phyloP scores from a whole-genome alignment of 176 grass and related monocot genomes.

The Puccinellia tenuiflora region DNA sequence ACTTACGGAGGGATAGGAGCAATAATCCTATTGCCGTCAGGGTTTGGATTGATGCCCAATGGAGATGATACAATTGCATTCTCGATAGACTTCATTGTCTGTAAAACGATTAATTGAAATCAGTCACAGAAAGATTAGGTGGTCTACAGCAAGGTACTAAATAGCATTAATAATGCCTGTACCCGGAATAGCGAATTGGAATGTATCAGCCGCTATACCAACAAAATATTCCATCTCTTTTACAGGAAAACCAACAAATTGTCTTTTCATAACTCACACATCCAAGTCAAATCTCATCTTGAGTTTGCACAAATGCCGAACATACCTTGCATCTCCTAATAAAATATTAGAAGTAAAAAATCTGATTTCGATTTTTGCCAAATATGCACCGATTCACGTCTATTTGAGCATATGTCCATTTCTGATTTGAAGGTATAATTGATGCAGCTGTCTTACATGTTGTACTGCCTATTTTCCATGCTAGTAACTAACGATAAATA shows the following conservation, averaged over 20 bases:
- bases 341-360: not conserved
- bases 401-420: not conserved
- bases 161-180: not conserved
- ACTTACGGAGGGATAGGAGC: constrained; percentile 76
- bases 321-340: not conserved
- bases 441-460: not conserved
- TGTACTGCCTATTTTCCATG: not conserved
- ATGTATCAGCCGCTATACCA: not conserved
- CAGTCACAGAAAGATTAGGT: not conserved
- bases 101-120: constrained; percentile 19
- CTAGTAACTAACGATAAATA: not conserved
- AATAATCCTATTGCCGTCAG: constrained; percentile 78
- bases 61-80: constrained; percentile 76
- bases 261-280: not conserved
- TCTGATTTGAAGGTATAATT: not conserved
- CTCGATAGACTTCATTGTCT: constrained; percentile 89
- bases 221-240: not conserved
- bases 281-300: not conserved
- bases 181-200: not conserved
- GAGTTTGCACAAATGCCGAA: not conserved
- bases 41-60: constrained; percentile 78
- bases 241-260: not conserved
- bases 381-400: not conserved
- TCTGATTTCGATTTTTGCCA: not conserved
- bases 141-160: not conserved